Evolutionary conservation across 176 grass and related monocot genomes (phyloP), one percentile per base, ranked within the genome.

Genomic region (Juncus effusus): DNA sequence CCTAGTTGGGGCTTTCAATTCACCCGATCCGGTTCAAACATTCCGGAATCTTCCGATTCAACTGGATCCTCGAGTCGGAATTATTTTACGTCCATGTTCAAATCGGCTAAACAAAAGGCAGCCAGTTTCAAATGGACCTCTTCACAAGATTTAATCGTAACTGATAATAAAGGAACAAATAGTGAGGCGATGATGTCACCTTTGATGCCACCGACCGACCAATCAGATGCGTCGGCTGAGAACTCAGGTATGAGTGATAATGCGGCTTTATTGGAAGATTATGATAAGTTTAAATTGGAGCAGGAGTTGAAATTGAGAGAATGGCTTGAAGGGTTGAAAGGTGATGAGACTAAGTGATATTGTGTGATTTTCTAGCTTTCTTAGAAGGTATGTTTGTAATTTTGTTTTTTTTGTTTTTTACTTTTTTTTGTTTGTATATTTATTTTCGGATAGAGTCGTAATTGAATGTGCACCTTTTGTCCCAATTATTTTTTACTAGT

Each of bases 61-160:
- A 84, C 75, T 64, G 77, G 85, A 84, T 69, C 75, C 71, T 86
- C 63, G 64, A 63, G 67, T 76, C 53, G 36, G n/a, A 80, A 75
- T 65, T 97, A 92, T 81, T 73, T 97, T 1, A 89, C 88, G n/a
- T 63, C 83, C 15, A 84, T 92, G 65, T 90, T 97, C 60, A 81
- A 86, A 65, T 80, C 82, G 7, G 85, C 88, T 12, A 97, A 92
- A 79, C 88, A 78, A 56, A 97, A 89, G 63, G 88, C 83, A 13
- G 65, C 80, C 3, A 75, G 44, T 55, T 67, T 92, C 36, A 84
- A 89, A 75, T 92, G 94, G 88, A 49, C 75, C 64, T 75, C 69
- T 13, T 76, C 77, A 40, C 62, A 78, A 41, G 80, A 75, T 47
- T 47, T 47, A 47, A 67, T 72, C 55, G 14, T 56, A 40, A 14